Evolutionary conservation across 371 early-diverging fungal species (phyloP).

Genomic region (Lichtheimia ramosa): DNA sequence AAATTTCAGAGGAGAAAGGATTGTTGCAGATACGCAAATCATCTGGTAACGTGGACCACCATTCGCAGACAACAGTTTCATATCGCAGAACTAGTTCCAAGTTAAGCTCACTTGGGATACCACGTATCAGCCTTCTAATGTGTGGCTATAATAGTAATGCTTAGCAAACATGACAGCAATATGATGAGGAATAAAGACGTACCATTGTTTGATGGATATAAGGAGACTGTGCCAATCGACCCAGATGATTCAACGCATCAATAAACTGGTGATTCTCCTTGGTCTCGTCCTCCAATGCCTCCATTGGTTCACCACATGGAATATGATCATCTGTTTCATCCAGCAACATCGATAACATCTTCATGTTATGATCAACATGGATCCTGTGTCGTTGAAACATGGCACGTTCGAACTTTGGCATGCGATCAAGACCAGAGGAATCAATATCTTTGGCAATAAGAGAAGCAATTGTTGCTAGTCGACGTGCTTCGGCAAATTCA

Average conservation of each 20-base stretch:
- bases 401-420: not conserved
- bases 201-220: not conserved
- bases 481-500: conserved; percentile 7
- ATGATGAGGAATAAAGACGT: not conserved
- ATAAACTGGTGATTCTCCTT: not conserved
- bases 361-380: not conserved
- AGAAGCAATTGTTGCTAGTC: conserved; percentile 2
- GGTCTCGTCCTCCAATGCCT: not conserved
- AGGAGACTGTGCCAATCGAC: not conserved
- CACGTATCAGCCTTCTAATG: not conserved
- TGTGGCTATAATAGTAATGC: not conserved
- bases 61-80: not conserved
- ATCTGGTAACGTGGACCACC: conserved; percentile 3
- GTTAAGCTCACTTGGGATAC: not conserved
- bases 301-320: not conserved
- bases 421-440: not conserved
- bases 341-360: not conserved
- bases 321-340: conserved; percentile 1
- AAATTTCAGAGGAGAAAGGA: not conserved
- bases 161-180: not conserved
- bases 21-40: not conserved
- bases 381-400: not conserved
- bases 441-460: not conserved
- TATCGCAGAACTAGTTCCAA: not conserved
- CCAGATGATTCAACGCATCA: not conserved